Evolutionary conservation across 2,329 filamentous ascomycete genomes (phyloP).

Genomic region (Ophiosphaerella korrae): DNA sequence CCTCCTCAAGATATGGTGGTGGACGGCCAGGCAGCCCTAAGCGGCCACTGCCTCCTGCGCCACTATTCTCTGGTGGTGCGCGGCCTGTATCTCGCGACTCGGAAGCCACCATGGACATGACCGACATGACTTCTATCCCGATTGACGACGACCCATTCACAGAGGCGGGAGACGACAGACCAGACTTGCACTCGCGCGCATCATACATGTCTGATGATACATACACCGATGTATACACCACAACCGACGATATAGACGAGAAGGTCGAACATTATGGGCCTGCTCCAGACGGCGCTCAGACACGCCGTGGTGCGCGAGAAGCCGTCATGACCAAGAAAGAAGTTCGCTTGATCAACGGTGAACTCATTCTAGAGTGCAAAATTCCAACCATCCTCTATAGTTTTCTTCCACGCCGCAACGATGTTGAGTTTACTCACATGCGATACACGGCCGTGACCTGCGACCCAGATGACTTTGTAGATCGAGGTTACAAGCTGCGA

Average conservation of each 20-base stretch:
- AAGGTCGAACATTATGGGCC: constrained; percentile 84
- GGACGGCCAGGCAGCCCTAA: constrained; percentile 78
- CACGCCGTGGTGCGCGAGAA: constrained; percentile 81
- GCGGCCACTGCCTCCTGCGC: constrained; percentile 84
- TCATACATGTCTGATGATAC: constrained; percentile 55
- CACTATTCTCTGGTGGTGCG: constrained; percentile 70
- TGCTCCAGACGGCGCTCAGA: constrained; percentile 84
- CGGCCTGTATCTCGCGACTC: constrained; percentile 53
- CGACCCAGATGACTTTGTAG: constrained; percentile 91
- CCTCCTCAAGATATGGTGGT: constrained; percentile 84
- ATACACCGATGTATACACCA: constrained; percentile 5
- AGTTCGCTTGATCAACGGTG: constrained; percentile 94
- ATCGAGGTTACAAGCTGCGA: constrained; percentile 86
- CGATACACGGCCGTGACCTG: constrained; percentile 98
- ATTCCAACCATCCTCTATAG: constrained; percentile 98
- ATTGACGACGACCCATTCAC: constrained; percentile 76
- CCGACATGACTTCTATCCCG: constrained; percentile 75
- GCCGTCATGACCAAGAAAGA: constrained; percentile 92
- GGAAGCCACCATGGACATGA: constrained; percentile 61
- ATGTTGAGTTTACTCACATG: constrained; percentile 98
- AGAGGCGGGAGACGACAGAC: constrained; percentile 61
- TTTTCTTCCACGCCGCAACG: constrained; percentile 89
- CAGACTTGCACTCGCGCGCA: constrained; percentile 65
- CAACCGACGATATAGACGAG: constrained; percentile 60
- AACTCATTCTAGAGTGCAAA: constrained; percentile 97